Base-by-base conservation (phyloP, 192 early-diverging fungal species). In the Umbelopsis ramanniana region DNA sequence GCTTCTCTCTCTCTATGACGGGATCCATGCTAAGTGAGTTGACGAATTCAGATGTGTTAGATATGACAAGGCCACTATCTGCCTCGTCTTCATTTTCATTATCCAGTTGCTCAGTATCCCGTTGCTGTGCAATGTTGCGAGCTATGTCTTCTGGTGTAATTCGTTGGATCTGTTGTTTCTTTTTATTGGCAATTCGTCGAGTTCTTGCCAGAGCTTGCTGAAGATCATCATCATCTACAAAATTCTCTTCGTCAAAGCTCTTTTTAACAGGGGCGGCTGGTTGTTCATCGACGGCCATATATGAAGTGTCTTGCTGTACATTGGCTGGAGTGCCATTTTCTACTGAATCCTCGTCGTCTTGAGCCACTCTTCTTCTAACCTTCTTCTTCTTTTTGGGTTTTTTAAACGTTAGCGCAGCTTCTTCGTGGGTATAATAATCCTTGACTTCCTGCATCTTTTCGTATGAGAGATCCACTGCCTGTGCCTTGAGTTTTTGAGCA, bases 171-270 rank as follows among this genome's bases (percentile, higher is more conserved):
- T 71, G 48, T 47, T 75, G 35, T 46, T 74, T 79, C 78, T 93
- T 88, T 54, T 86, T 86, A 11, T 81, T 81, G 0, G 88, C 89
- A 45, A 88, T 60, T 23, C 89, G 77, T 45, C 97, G 85, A 14
- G 93, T 84, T 11, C 87, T 79, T 0, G 95, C 89, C n/a, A 98
- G 79, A 11, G 95, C 93, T 23, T 79, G 75, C 70, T 97, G 95
- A 47, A 98, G 75, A 66, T 98, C 97, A 72, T 97, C 96, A 75
- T 98, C 97, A 72, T 98, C 97, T 17, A 97, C 95, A 83, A 91
- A 91, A 73, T 93, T 96, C 14, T 87, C 71, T n/a, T 92, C 88
- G 26, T 81, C 77, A 69, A 67, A 45, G 15, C 52, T 33, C 38
- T 33, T 67, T 35, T 45, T 19, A 17, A 50, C 24, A 38, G 29